Conservation (phyloP, 2,329 filamentous ascomycete genomes). For the Trichoderma citrinoviride region DNA sequence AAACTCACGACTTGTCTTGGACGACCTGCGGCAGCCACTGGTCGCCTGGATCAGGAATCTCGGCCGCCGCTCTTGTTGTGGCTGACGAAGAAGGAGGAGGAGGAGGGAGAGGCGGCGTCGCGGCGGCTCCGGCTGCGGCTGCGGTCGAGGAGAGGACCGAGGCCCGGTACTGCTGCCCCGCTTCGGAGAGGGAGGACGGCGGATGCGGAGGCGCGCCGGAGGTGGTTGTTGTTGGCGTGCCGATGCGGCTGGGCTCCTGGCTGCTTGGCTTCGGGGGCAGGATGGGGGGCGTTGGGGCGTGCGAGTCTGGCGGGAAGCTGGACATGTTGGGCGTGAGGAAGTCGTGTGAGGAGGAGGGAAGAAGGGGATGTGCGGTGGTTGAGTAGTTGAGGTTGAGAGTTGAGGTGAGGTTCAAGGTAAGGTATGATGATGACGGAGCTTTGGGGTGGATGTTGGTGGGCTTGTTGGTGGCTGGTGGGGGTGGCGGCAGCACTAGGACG, state of each 20-base stretch:
- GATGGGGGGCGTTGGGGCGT: conserved; percentile 53
- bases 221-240: conserved; percentile 64
- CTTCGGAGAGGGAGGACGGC: conserved; percentile 10
- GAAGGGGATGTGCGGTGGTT: not conserved
- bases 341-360: not conserved
- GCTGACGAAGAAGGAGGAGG: conserved; percentile 21
- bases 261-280: conserved; percentile 70
- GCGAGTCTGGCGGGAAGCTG: conserved; percentile 32
- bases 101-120: conserved; percentile 20
- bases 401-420: not conserved
- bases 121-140: not conserved
- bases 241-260: conserved; percentile 65
- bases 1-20: conserved; percentile 74
- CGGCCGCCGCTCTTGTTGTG: conserved; percentile 26
- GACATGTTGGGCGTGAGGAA: conserved; percentile 27
- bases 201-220: conserved; percentile 45
- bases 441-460: not conserved
- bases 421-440: not conserved
- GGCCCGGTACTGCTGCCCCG: conserved; percentile 11
- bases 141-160: not conserved
- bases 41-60: conserved; percentile 58
- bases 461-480: conserved; percentile 13
- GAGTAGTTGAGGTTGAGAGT: not conserved
- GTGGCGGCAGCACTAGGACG: not conserved
- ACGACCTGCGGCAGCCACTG: conserved; percentile 77